phyloP scores from a whole-genome alignment of 2,329 filamentous ascomycete genomes.

The Eutypa lata region DNA sequence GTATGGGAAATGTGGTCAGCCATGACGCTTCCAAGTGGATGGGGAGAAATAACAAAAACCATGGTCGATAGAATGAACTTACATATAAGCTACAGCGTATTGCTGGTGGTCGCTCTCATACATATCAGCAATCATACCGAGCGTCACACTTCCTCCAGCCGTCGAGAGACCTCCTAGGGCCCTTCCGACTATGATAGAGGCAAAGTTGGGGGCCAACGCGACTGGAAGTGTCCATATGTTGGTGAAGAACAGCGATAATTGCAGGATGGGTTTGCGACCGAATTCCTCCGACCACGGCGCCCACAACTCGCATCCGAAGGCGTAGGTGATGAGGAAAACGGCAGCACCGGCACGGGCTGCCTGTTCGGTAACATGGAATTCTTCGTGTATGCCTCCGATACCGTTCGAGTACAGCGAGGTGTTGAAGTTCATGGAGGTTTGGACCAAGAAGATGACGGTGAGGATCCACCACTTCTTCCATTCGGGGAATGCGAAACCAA shows the following conservation, averaged over 20 bases:
- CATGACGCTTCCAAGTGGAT: background rate
- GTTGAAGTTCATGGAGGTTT: conserved; percentile 78
- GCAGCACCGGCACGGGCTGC: conserved; percentile 71
- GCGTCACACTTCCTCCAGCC: conserved; percentile 69
- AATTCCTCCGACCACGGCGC: conserved; percentile 85
- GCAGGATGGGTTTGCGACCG: conserved; percentile 72
- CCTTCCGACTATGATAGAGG: conserved; percentile 66
- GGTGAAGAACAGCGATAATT: conserved; percentile 69
- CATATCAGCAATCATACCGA: conserved; percentile 74
- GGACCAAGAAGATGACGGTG: conserved; percentile 69
- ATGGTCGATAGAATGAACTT: conserved; percentile 9
- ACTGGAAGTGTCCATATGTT: conserved; percentile 76
- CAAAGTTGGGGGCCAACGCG: conserved; percentile 70
- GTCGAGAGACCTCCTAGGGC: conserved; percentile 68
- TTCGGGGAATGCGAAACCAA: conserved; percentile 59
- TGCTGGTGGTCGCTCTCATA: conserved; percentile 70
- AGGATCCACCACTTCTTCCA: conserved; percentile 72
- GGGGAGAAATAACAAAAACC: no score
- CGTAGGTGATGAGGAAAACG: conserved; percentile 76
- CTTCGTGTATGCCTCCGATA: conserved; percentile 59
- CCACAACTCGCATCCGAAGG: conserved; percentile 86
- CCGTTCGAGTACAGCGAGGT: conserved; percentile 72
- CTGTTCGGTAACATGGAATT: conserved; percentile 67
- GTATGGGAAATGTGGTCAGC: background rate
- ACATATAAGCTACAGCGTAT: conserved; percentile 70